Evolutionary conservation across 371 early-diverging fungal genomes (phyloP).

Genomic region (Blakeslea trispora): DNA sequence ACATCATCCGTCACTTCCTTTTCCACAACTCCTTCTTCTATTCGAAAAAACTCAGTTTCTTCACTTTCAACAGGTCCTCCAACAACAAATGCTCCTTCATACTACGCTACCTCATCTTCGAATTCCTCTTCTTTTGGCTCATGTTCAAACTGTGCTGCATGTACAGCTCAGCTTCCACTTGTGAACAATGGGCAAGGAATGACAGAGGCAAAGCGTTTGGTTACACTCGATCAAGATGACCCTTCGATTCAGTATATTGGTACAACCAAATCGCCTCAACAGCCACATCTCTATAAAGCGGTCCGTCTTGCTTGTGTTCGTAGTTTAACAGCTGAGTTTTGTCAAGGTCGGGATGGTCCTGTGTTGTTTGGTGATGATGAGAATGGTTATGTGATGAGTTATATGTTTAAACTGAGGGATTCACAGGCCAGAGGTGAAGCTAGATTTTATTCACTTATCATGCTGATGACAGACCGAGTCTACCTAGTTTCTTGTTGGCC

Average conservation of each 20-base stretch:
- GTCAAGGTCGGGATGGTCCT: constrained; percentile 72
- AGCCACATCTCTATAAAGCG: constrained; percentile 53
- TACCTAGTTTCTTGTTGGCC: constrained; percentile 73
- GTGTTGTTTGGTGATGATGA: constrained; percentile 75
- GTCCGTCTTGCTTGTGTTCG: constrained; percentile 64
- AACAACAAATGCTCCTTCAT: background rate
- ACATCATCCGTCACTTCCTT: constrained; percentile 10
- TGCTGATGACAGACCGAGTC: constrained; percentile 71
- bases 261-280: constrained; percentile 49
- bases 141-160: constrained; percentile 39
- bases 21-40: constrained; percentile 12
- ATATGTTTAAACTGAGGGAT: constrained; percentile 73
- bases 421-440: constrained; percentile 71
- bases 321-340: constrained; percentile 70
- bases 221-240: constrained; percentile 52
- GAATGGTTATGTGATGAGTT: constrained; percentile 72
- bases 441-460: constrained; percentile 66
- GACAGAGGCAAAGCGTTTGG: constrained; percentile 41
- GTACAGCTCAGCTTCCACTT: constrained; percentile 48
- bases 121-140: background rate
- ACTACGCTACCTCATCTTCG: background rate
- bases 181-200: constrained; percentile 22
- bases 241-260: constrained; percentile 48
- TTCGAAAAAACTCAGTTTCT: constrained; percentile 15
- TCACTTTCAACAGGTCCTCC: background rate